Percentiles rank a stretch among this genome's conserved stretches.
phyloP scores from a whole-genome alignment of 2,329 filamentous ascomycete species.

The Cladosporium oxysporum region DNA sequence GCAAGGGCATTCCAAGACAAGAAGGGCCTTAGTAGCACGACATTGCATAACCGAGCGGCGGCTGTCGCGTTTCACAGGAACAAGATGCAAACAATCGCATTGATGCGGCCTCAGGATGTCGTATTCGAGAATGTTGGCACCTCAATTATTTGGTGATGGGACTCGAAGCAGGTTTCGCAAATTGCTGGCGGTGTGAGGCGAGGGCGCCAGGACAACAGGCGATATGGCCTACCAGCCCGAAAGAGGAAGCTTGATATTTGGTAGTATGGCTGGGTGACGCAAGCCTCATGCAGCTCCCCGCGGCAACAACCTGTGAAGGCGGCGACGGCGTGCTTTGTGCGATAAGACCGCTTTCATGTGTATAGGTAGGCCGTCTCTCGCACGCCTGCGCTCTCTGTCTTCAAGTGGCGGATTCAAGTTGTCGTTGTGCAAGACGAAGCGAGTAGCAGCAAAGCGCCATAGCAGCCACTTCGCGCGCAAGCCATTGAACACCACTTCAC shows the following conservation, averaged over 20 bases:
- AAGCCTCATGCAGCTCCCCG: slow-evolving; percentile 16
- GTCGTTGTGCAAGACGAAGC: background rate
- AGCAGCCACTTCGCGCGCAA: background rate
- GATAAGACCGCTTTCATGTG: slow-evolving; percentile 4
- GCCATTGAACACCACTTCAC: slow-evolving; percentile 6
- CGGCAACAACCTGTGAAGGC: background rate
- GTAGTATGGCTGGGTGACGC: slow-evolving; percentile 5
- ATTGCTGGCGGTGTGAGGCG: background rate
- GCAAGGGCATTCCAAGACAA: slow-evolving; percentile 7
- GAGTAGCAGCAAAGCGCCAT: background rate
- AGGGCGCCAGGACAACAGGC: background rate
- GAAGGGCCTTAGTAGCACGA: background rate
- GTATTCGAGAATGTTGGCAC: background rate
- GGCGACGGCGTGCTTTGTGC: slow-evolving; percentile 4
- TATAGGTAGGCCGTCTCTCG: background rate
- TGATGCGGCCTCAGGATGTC: background rate
- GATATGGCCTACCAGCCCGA: slow-evolving; percentile 3
- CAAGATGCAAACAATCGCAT: slow-evolving; percentile 2
- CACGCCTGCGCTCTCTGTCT: background rate
- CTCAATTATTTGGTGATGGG: background rate
- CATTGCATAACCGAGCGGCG: background rate
- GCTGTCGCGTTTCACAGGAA: background rate
- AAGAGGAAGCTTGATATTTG: slow-evolving; percentile 6
- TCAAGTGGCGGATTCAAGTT: background rate
- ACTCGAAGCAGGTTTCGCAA: background rate